Evolutionary conservation across 2,329 filamentous ascomycete species (phyloP).

Genomic region (Aspergillus floridensis): DNA sequence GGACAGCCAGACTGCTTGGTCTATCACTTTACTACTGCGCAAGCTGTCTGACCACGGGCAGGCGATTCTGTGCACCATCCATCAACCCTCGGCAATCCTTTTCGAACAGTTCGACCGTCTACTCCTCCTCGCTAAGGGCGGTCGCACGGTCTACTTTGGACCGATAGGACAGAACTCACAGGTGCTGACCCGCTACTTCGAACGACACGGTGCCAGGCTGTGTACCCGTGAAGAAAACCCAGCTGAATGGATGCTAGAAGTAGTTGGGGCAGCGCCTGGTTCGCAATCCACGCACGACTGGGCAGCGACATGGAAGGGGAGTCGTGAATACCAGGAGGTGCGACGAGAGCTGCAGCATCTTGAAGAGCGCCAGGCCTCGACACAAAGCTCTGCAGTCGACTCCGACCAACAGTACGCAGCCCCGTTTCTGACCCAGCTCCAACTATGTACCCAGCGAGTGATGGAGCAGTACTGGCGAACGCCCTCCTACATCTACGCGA

Average conservation of each 20-base stretch:
- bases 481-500: conserved; percentile 76
- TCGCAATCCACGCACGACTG: conserved; percentile 52
- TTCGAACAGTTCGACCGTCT: conserved; percentile 76
- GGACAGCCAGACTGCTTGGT: conserved; percentile 87
- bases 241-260: conserved; percentile 17
- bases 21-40: conserved; percentile 78
- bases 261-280: conserved; percentile 50
- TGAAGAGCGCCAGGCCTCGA: not conserved
- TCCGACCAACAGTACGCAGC: conserved; percentile 59
- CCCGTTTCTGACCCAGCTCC: conserved; percentile 63
- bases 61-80: conserved; percentile 88
- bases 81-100: conserved; percentile 87
- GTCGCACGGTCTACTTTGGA: conserved; percentile 14
- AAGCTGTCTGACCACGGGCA: conserved; percentile 84
- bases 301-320: conserved; percentile 56
- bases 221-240: conserved; percentile 7
- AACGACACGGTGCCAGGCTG: conserved; percentile 12
- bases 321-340: conserved; percentile 53
- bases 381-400: not conserved
- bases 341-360: not conserved
- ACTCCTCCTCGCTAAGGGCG: conserved; percentile 44
- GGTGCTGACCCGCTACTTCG: conserved; percentile 11
- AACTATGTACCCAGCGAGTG: conserved; percentile 64
- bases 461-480: conserved; percentile 88
- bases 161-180: conserved; percentile 12